Evolutionary conservation across 108 stramenopile genomes (phyloP).

Genomic region (Cylindrotheca closterium): DNA sequence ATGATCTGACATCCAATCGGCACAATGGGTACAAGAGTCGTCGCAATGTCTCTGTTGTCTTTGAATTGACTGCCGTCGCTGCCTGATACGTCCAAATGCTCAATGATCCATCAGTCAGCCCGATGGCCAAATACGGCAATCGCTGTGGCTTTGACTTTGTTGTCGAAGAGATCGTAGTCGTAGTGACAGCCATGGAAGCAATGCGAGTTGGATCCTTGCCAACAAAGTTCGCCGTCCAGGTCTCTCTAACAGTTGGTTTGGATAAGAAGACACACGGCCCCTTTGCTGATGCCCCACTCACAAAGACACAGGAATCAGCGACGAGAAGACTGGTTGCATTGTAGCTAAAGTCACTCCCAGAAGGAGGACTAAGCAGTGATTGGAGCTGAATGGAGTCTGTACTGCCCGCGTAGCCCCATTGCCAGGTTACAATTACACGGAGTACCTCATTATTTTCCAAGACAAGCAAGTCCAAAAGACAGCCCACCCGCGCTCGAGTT

Average conservation of each 20-base stretch:
- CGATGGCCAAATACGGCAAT: constrained; percentile 65
- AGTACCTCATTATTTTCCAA: constrained; percentile 40
- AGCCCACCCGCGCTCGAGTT: constrained; percentile 64
- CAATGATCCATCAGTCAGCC: constrained; percentile 65
- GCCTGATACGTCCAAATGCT: constrained; percentile 73
- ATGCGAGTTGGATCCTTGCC: constrained; percentile 33
- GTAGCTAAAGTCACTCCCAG: constrained; percentile 52
- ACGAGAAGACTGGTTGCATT: constrained; percentile 54
- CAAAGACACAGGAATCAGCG: constrained; percentile 75
- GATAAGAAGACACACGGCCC: constrained; percentile 67
- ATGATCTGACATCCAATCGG: constrained; percentile 30
- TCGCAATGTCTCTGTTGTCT: constrained; percentile 22
- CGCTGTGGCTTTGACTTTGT: constrained; percentile 3
- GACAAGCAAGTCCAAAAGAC: constrained; percentile 39
- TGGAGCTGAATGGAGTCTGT: constrained; percentile 40
- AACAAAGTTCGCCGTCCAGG: constrained; percentile 70
- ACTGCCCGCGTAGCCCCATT: constrained; percentile 70
- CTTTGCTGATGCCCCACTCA: constrained; percentile 54
- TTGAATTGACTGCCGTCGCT: constrained; percentile 34
- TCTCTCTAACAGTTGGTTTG: constrained; percentile 68
- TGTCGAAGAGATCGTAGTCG: neutral
- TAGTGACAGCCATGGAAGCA: constrained; percentile 41
- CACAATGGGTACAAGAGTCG: constrained; percentile 48
- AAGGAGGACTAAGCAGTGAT: constrained; percentile 57
- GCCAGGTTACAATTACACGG: constrained; percentile 68